These are phyloP conservation scores for Tricholoma hemisulphureum DNA, from an alignment of 768 basidiomycete species.

Conservation along the genomic window DNA sequence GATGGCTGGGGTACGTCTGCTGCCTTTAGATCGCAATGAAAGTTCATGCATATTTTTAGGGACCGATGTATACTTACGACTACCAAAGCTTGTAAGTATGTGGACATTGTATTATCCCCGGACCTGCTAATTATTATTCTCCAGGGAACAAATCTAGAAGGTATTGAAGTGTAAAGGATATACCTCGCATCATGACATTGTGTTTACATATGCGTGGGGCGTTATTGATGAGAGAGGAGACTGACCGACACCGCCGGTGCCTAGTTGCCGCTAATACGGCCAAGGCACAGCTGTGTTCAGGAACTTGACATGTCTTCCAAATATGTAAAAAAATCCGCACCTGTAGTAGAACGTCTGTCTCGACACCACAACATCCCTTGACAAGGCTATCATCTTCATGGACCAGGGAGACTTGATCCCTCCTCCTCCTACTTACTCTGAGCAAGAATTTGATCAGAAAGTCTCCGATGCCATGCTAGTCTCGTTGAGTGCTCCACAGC, in stretches of 20 bases:
- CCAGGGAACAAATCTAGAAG: conserved; percentile 84
- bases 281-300: not conserved
- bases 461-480: conserved; percentile 39
- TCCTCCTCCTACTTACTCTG: conserved; percentile 47
- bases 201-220: not conserved
- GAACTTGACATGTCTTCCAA: not conserved
- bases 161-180: conserved; percentile 63
- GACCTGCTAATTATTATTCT: not conserved
- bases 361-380: not conserved
- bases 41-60: conserved; percentile 40
- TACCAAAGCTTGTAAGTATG: conserved; percentile 80
- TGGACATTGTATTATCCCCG: conserved; percentile 1
- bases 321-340: not conserved
- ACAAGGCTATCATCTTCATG: not conserved
- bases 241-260: too few relatives aligned
- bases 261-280: too few relatives aligned
- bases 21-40: not conserved
- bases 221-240: too few relatives aligned
- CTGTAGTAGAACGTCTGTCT: not conserved
- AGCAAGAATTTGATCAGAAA: conserved; percentile 56
- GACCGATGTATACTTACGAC: conserved; percentile 77
- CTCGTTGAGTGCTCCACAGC: conserved; percentile 34
- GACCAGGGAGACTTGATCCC: not conserved
- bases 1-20: conserved; percentile 75
- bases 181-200: not conserved